Conservation (phyloP, 768 basidiomycete genomes). For the Calocera viscosa region DNA sequence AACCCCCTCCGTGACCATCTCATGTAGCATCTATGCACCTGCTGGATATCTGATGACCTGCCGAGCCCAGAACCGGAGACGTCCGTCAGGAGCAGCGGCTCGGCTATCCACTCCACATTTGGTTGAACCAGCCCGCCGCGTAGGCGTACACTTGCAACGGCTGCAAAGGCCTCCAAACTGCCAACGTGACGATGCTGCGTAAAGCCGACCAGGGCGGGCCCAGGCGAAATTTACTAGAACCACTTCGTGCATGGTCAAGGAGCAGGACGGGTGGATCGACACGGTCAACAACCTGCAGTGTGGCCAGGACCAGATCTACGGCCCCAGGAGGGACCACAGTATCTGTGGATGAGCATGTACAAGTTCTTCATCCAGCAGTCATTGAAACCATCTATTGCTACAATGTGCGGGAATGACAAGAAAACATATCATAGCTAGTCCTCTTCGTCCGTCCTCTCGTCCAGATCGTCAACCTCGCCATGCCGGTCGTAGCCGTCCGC, state of each 20-base stretch:
- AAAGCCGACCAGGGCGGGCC: constrained; percentile 11
- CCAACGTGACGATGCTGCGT: constrained; percentile 5
- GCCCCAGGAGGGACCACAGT: background rate
- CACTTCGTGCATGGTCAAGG: constrained; percentile 19
- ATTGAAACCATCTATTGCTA: no score
- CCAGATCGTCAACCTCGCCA: constrained; percentile 52
- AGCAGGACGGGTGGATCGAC: constrained; percentile 14
- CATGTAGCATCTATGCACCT: constrained; percentile 7
- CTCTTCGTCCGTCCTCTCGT: constrained; percentile 78
- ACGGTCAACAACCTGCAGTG: constrained; percentile 12
- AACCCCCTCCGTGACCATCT: background rate
- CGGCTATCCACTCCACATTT: constrained; percentile 11
- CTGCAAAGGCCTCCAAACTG: background rate
- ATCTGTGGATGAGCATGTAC: constrained; percentile 9
- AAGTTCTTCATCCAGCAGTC: constrained; percentile 1
- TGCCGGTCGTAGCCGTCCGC: constrained; percentile 51
- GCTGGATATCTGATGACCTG: constrained; percentile 5
- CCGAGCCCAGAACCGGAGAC: background rate
- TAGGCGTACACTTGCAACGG: constrained; percentile 14
- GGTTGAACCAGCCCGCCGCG: constrained; percentile 9
- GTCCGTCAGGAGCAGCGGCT: constrained; percentile 8
- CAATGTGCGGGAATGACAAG: no score
- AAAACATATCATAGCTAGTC: constrained; percentile 17
- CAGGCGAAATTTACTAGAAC: constrained; percentile 10
- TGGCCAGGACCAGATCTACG: constrained; percentile 9